These are phyloP conservation scores for Mucor piriformis DNA, from an alignment of 371 early-diverging fungal genomes.

Conservation along the genomic window DNA sequence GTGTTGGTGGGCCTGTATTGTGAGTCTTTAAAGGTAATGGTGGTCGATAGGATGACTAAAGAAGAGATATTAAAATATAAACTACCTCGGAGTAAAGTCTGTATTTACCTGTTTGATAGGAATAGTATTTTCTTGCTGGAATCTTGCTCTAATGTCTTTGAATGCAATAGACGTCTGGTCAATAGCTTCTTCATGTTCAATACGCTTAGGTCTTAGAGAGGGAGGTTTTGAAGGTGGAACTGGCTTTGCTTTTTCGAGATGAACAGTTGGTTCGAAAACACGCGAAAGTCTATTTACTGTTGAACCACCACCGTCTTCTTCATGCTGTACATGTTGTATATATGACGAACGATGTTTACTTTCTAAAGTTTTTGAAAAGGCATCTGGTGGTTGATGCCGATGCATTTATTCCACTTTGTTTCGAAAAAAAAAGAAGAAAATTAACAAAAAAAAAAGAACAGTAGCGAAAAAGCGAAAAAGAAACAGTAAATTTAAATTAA, in stretches of 20 bases:
- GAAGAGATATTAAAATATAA: neutral
- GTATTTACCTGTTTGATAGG: conserved; percentile 19
- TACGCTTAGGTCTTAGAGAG: conserved; percentile 27
- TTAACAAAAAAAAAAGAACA: conserved; percentile 6
- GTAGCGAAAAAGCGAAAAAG: neutral
- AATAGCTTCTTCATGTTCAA: conserved; percentile 6
- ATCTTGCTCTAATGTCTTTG: conserved; percentile 48
- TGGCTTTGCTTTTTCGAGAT: conserved; percentile 32
- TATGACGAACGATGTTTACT: conserved; percentile 31
- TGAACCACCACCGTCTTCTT: conserved; percentile 9
- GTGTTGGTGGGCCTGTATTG: conserved; percentile 25
- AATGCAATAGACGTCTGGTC: conserved; percentile 41
- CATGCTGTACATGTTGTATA: conserved; percentile 3
- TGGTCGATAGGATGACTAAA: conserved; percentile 18
- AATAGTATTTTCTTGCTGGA: conserved; percentile 31
- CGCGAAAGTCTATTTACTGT: conserved; percentile 51
- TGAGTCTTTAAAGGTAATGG: conserved; percentile 25
- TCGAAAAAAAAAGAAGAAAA: neutral
- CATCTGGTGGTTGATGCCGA: conserved; percentile 31
- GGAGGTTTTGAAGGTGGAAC: conserved; percentile 45
- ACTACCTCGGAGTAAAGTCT: conserved; percentile 12
- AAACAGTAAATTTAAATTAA: neutral
- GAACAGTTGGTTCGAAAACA: conserved; percentile 38
- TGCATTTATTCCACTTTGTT: conserved; percentile 13
- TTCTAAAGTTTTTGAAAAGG: conserved; percentile 46